phyloP scores from a whole-genome alignment of 202 grass and related monocot genomes.

The Carex sylvatica region DNA sequence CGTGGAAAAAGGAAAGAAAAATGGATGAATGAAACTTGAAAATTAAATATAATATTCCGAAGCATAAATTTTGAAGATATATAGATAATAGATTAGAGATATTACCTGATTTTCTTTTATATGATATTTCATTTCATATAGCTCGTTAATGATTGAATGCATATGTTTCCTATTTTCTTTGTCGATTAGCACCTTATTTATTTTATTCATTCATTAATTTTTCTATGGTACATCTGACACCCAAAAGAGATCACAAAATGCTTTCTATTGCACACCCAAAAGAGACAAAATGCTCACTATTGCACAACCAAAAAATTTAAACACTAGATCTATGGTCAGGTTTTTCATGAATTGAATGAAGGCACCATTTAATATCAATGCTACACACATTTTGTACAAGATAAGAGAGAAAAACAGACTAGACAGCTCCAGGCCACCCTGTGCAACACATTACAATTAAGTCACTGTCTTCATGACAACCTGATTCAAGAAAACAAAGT shows the following conservation, averaged over 20 bases:
- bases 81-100: not conserved
- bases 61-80: not conserved
- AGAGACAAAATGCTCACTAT: conserved; percentile 30
- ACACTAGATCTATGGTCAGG: conserved; percentile 23
- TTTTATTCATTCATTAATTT: not conserved
- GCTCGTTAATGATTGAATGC: not conserved
- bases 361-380: conserved; percentile 52
- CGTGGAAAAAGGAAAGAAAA: too few species aligned
- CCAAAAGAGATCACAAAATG: conserved; percentile 26
- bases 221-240: not conserved
- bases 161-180: not conserved
- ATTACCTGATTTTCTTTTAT: not conserved
- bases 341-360: conserved; percentile 46
- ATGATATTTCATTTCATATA: not conserved
- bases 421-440: conserved; percentile 23
- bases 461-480: conserved; percentile 35
- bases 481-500: conserved; percentile 31
- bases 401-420: conserved; percentile 22
- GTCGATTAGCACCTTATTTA: not conserved
- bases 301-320: conserved; percentile 7
- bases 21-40: not conserved
- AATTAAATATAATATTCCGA: not conserved
- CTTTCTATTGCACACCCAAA: conserved; percentile 15
- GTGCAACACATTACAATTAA: conserved; percentile 29
- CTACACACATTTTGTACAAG: conserved; percentile 61